phyloP scores from a whole-genome alignment of 2,329 filamentous ascomycete genomes.

The Arthrobotrys pseudoclavata region DNA sequence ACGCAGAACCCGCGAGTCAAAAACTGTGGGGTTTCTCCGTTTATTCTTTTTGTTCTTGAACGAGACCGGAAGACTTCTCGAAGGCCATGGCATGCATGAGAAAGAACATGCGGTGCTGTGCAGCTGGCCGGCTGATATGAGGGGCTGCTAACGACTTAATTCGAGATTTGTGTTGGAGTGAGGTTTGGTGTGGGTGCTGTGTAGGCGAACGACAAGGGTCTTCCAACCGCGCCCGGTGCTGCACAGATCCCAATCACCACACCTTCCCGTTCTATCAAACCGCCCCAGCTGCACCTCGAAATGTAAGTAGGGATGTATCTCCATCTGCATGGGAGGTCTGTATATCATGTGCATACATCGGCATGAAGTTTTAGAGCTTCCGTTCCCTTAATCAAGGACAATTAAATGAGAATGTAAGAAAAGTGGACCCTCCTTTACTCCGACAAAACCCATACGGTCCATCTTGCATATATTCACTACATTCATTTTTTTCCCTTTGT shows the following conservation, averaged over 20 bases:
- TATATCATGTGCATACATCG: constrained; percentile 13
- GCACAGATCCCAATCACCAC: constrained; percentile 47
- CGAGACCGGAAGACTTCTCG: constrained; percentile 20
- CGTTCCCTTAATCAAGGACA: constrained; percentile 29
- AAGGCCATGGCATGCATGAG: constrained; percentile 13
- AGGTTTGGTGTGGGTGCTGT: constrained; percentile 57
- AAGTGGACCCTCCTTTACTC: constrained; percentile 36
- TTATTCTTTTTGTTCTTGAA: constrained; percentile 32
- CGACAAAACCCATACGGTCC: background rate
- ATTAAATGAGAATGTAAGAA: constrained; percentile 42
- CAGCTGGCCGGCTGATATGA: constrained; percentile 30
- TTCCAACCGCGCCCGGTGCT: constrained; percentile 58
- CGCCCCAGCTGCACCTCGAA: constrained; percentile 10
- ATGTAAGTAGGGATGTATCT: background rate
- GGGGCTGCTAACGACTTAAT: constrained; percentile 14
- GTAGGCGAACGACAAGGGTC: constrained; percentile 57
- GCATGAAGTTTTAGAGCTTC: constrained; percentile 14
- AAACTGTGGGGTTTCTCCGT: constrained; percentile 47
- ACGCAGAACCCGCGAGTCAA: constrained; percentile 37
- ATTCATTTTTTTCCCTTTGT: background rate
- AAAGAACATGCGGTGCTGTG: background rate
- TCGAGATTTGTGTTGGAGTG: constrained; percentile 43
- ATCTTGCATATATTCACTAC: constrained; percentile 21
- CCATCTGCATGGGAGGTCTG: background rate
- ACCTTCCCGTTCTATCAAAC: background rate